Percentiles rank a stretch among this genome's conserved stretches.
phyloP scores from a whole-genome alignment of 306 rosid genomes.

The Malus domestica region ASM211411v1 NC_041797.1:5767001-5767500 shows the following conservation, averaged over 20 bases:
- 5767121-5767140: conserved; percentile 43
- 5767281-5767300: conserved; percentile 47
- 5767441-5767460: conserved; percentile 56
- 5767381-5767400: neutral
- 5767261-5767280: conserved; percentile 61
- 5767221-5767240: conserved; percentile 27
- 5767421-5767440: conserved; percentile 44
- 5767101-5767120: conserved; percentile 46
- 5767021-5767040: conserved; percentile 24
- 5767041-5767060: conserved; percentile 56
- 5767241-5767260: conserved; percentile 38
- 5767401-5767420: conserved; percentile 42
- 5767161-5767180: conserved; percentile 42
- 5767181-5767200: conserved; percentile 44
- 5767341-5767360: conserved; percentile 57
- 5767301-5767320: conserved; percentile 37
- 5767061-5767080: conserved; percentile 31
- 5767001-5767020: conserved; percentile 20
- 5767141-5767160: conserved; percentile 35
- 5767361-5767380: conserved; percentile 30
- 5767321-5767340: conserved; percentile 22
- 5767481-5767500: conserved; percentile 56
- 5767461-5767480: conserved; percentile 59
- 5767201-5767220: conserved; percentile 43
- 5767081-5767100: conserved; percentile 42